Evolutionary conservation across 2,329 filamentous ascomycete genomes (phyloP), one percentile per base, ranked within the genome.

Genomic region (Aspergillus floridensis): DNA sequence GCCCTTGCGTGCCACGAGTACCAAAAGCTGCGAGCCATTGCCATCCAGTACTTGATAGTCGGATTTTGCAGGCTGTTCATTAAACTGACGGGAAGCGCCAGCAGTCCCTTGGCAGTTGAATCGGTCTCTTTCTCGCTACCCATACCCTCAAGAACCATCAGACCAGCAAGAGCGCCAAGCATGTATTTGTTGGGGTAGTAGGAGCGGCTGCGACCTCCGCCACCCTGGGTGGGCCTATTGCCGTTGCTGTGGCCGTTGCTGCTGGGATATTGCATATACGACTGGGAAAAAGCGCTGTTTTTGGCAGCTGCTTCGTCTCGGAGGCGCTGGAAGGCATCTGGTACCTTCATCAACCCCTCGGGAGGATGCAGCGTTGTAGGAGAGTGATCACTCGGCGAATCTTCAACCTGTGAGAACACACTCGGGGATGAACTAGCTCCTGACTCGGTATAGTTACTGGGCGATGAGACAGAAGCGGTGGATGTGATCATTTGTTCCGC

Each of bases 141-240:
- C 57, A 93, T 81, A 1, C 91, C 92, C 76, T 97, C 92, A 66
- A 96, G 78, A 35, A 97, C 84, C 93, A 98, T 96, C 19, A 98
- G 81, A 14, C 92, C 92, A 24, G 93, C 93, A 60, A 98, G 84
- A 19, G 93, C 93, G 47, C 93, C 93, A 5, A 97, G 87, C 91
- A 97, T 95, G 65, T 97, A 82, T 77, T 96, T 96, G 69, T 83
- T 85, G 67, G 79, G 75, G 62, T 86, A 76, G 65, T 82, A 80
- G 38, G 82, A 82, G 48, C 80, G 77, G 63, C 74, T 74, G 19
- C 76, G 75, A 16, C 79, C 77, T 49, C 75, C 76, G 59, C 78
- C 75, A 57, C 74, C 73, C 64, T 66, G 71, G 64, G 80, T 79
- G 59, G 67, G 56, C 19, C 65, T 16, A 8, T 35, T 35, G 12